Conservation (phyloP, 225 moss, liverwort and hornwort species). For the Antitrichia curtipendula region DNA sequence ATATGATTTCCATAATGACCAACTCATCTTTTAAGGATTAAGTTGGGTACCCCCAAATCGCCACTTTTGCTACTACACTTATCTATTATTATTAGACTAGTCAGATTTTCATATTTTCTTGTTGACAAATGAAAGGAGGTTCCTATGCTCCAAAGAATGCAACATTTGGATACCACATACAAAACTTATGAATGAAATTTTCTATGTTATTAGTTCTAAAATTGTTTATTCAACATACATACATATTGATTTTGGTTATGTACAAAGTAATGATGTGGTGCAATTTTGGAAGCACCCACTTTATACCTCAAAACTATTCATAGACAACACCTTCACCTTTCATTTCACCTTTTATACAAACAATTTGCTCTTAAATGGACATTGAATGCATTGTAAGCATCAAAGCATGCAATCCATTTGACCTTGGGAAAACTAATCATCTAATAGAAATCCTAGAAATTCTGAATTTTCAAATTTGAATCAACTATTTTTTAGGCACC, state of each 20-base stretch:
- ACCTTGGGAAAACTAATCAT: background rate
- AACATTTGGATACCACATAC: background rate
- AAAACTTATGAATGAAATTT: background rate
- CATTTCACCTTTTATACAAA: background rate
- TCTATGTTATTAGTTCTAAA: background rate
- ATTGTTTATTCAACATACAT: accelerated
- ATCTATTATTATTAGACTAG: background rate
- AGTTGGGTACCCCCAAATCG: background rate
- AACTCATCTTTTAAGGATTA: no score
- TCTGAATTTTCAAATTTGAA: background rate
- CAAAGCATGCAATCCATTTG: background rate
- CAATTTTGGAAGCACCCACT: background rate
- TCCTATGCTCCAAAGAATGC: background rate
- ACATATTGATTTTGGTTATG: background rate
- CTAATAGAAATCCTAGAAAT: background rate
- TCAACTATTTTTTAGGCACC: background rate
- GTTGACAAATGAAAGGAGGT: background rate
- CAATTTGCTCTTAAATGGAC: background rate
- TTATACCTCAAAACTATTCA: background rate
- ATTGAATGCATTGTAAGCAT: background rate
- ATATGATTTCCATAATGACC: no score
- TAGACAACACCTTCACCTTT: background rate
- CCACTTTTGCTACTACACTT: no score
- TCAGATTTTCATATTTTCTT: background rate
- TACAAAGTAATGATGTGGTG: background rate